phyloP scores from a whole-genome alignment of 2,329 filamentous ascomycete genomes.

The Botrytis sinoallii region DNA sequence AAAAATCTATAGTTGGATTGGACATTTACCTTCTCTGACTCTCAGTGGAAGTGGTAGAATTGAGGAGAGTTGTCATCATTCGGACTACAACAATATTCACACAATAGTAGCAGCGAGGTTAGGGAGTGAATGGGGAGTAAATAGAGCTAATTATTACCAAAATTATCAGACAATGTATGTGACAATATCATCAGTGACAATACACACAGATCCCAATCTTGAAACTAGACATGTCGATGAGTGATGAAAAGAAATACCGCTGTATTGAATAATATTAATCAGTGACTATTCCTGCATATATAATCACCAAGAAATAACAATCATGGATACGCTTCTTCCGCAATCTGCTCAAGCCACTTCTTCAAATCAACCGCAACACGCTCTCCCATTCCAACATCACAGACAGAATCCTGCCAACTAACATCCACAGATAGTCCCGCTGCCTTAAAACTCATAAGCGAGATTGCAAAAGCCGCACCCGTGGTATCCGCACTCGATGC shows the following conservation, averaged over 20 bases:
- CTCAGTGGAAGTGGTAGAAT: no score
- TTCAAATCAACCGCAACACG: not conserved
- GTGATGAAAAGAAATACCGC: not conserved
- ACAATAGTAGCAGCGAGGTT: no score
- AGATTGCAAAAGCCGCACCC: not conserved
- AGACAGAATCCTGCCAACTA: not conserved
- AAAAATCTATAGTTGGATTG: no score
- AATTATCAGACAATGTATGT: not conserved
- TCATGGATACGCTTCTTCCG: not conserved
- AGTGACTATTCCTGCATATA: not conserved
- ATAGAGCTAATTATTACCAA: not conserved
- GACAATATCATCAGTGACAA: not conserved
- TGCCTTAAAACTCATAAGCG: not conserved
- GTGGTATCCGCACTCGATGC: not conserved
- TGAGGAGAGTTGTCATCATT: no score
- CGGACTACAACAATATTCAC: no score
- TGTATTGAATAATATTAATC: not conserved
- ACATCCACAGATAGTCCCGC: not conserved
- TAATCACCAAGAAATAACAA: not conserved
- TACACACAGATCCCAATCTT: not conserved
- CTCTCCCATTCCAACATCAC: not conserved
- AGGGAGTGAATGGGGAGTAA: no score
- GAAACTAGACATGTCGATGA: not conserved
- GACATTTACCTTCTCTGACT: no score
- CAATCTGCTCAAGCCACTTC: not conserved